These are phyloP conservation scores for Neotropicomus parvogracilis DNA, from an alignment of 1,284 basidiomycete genomes.

Conservation along the genomic window DNA sequence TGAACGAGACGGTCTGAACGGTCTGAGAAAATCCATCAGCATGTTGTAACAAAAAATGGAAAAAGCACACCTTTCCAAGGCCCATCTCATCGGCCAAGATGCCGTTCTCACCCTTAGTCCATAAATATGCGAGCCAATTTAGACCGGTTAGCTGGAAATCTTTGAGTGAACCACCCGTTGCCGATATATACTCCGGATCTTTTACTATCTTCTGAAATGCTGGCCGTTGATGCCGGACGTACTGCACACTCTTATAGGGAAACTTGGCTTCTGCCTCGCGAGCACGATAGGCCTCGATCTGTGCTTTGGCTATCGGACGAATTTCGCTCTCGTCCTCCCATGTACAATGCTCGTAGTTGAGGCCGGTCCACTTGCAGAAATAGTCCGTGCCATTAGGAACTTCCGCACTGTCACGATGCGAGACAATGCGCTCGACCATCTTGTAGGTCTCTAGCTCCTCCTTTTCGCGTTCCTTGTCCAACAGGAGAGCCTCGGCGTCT, in stretches of 20 bases:
- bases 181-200: slow-evolving; percentile 85
- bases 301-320: slow-evolving; percentile 65
- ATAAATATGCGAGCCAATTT: slow-evolving; percentile 97
- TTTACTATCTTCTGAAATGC: slow-evolving; percentile 82
- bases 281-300: slow-evolving; percentile 78
- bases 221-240: slow-evolving; percentile 72
- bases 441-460: slow-evolving; percentile 91
- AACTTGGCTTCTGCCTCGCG: slow-evolving; percentile 80
- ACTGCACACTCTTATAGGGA: slow-evolving; percentile 81
- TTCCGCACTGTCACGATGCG: slow-evolving; percentile 71
- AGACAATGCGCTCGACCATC: slow-evolving; percentile 88
- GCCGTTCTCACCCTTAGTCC: slow-evolving; percentile 93
- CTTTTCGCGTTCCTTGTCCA: slow-evolving; percentile 87
- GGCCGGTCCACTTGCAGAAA: slow-evolving; percentile 95
- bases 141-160: slow-evolving; percentile 98
- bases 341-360: slow-evolving; percentile 94
- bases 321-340: slow-evolving; percentile 91
- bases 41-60: background rate
- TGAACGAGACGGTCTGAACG: slow-evolving; percentile 94
- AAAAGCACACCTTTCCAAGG: slow-evolving; percentile 76
- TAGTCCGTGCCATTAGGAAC: slow-evolving; percentile 69
- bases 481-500: slow-evolving; percentile 84
- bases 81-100: slow-evolving; percentile 99
- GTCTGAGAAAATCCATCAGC: slow-evolving; percentile 48
- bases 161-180: slow-evolving; percentile 83